Conservation (phyloP, 1,139 yeast genomes). For the Suhomyces bokatorum region DNA sequence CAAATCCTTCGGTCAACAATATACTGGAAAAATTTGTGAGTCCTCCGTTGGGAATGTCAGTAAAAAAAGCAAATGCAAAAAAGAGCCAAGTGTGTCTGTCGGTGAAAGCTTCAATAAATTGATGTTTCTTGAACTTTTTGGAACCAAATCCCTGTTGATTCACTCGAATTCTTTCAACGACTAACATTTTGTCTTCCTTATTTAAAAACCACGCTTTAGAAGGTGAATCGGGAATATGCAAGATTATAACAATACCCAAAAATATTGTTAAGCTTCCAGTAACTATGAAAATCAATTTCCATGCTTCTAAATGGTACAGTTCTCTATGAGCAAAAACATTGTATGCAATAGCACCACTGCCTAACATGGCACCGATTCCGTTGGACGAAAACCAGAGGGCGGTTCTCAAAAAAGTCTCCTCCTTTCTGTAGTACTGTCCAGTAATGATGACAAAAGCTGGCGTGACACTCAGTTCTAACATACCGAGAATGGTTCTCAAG, state of each 20-base stretch:
- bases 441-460: slow-evolving; percentile 57
- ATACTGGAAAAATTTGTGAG: slow-evolving; percentile 51
- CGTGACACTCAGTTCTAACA: slow-evolving; percentile 54
- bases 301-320: slow-evolving; percentile 36
- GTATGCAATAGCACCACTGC: slow-evolving; percentile 52
- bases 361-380: slow-evolving; percentile 54
- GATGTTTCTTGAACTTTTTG: slow-evolving; percentile 52
- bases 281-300: slow-evolving; percentile 50
- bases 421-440: slow-evolving; percentile 53
- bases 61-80: slow-evolving; percentile 36
- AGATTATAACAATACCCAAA: slow-evolving; percentile 41
- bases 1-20: slow-evolving; percentile 45
- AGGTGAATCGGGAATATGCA: slow-evolving; percentile 56
- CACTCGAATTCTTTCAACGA: slow-evolving; percentile 34
- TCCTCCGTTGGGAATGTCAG: slow-evolving; percentile 56
- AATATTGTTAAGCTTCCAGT: slow-evolving; percentile 50
- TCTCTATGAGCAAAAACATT: slow-evolving; percentile 38
- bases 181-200: slow-evolving; percentile 43
- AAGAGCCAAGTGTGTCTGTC: slow-evolving; percentile 49
- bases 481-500: slow-evolving; percentile 51
- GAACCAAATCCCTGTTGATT: slow-evolving; percentile 60
- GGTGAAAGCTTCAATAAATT: slow-evolving; percentile 53
- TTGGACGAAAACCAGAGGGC: slow-evolving; percentile 52
- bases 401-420: slow-evolving; percentile 50
- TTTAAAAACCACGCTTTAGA: slow-evolving; percentile 48